Conservation (phyloP, 2,329 filamentous ascomycete genomes). For the Teratosphaeria zuluensis region DNA sequence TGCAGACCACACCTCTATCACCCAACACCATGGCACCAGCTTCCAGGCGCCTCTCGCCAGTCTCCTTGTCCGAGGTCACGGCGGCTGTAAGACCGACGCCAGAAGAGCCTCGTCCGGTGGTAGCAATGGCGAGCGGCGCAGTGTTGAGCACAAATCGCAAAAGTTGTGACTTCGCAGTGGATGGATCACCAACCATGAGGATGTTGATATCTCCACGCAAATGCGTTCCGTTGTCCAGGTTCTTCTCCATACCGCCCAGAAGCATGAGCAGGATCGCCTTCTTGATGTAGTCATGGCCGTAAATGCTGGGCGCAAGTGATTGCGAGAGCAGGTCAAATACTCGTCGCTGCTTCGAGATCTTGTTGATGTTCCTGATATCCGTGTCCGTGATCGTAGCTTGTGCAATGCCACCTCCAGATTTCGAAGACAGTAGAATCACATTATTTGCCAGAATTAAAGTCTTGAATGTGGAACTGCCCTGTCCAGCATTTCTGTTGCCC, state of each 20-base stretch:
- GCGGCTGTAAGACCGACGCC: conserved; percentile 96
- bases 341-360: conserved; percentile 86
- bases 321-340: conserved; percentile 88
- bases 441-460: conserved; percentile 92
- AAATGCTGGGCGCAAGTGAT: conserved; percentile 91
- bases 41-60: conserved; percentile 85
- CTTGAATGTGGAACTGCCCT: conserved; percentile 88
- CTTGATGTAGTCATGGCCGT: conserved; percentile 94
- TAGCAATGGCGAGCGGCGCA: conserved; percentile 89
- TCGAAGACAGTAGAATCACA: conserved; percentile 85
- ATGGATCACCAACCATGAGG: conserved; percentile 97
- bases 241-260: conserved; percentile 94
- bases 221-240: conserved; percentile 95
- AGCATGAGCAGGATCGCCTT: conserved; percentile 95
- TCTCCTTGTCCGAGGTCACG: conserved; percentile 94
- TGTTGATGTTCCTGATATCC: conserved; percentile 98
- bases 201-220: conserved; percentile 98
- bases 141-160: conserved; percentile 96
- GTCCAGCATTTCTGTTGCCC: conserved; percentile 84
- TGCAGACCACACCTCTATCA: conserved; percentile 94
- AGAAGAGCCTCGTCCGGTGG: conserved; percentile 86
- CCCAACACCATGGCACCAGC: conserved; percentile 98
- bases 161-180: conserved; percentile 96
- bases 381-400: conserved; percentile 89
- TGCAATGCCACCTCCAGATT: conserved; percentile 88